phyloP scores from a whole-genome alignment of 495 filamentous ascomycete genomes.

The Aspergillus diversus region DNA sequence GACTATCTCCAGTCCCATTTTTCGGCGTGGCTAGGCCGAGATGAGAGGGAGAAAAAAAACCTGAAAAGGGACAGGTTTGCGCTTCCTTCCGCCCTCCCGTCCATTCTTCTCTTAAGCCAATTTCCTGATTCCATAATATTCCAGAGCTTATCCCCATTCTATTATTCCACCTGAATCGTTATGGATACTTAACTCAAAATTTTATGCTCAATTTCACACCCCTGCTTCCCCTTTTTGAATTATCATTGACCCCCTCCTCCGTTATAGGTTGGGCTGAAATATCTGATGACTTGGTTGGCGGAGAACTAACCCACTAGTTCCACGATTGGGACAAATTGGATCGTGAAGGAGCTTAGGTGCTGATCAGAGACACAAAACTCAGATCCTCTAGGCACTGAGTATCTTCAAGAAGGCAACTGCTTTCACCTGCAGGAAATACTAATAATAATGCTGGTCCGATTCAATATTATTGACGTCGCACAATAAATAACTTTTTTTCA shows the following conservation, averaged over 20 bases:
- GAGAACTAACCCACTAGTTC: neutral
- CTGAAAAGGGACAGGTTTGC: constrained; percentile 1
- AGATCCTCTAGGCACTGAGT: neutral
- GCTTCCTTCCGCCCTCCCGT: neutral
- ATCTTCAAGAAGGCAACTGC: neutral
- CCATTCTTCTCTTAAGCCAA: no score
- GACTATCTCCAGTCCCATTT: constrained; percentile 9
- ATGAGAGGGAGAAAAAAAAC: constrained; percentile 1
- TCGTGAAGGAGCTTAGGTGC: constrained; percentile 7
- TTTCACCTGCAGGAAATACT: neutral
- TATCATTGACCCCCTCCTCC: no score
- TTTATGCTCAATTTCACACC: no score
- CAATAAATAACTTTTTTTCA: neutral
- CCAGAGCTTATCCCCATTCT: neutral
- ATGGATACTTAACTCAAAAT: no score
- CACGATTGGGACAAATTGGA: neutral
- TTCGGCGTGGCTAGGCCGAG: constrained; percentile 4
- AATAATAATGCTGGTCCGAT: no score
- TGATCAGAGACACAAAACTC: constrained; percentile 2
- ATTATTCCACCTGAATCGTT: no score
- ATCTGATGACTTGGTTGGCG: neutral
- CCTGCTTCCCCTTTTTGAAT: no score
- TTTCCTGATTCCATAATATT: no score
- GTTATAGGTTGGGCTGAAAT: no score
- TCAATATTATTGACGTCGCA: neutral